Base-by-base conservation (phyloP, 768 basidiomycete genomes). In the Suillus subaureus region DNA sequence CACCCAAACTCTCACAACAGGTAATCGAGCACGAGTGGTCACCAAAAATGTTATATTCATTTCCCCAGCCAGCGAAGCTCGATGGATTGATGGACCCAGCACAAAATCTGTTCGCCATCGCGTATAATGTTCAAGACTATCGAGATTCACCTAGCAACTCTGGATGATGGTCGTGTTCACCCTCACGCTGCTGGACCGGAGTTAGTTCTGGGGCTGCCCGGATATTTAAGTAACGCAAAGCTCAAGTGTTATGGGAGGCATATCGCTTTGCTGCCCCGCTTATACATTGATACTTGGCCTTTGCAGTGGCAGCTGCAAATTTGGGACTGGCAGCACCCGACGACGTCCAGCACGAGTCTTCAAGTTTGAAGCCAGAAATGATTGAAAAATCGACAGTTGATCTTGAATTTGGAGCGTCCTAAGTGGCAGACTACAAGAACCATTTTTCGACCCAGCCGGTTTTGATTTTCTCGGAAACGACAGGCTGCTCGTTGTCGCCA, bases 261-360 rank as follows among this genome's bases (percentile, higher is more conserved):
- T 54, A 54, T 54, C 2, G 28, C 28, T 31, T 9, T 54, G 8
- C 12, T 7, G 23, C 51, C 7, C 8, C 0, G 4, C 16, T 18
- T 18, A 1, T 1, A 2, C 7, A 15, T 28, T 23, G 6, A 15
- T 0, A 23, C 2, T n/a, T n/a, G 21, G 23, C 4, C 1, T 2
- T 52, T 2, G 26, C 35, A 35, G 35, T 52, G 28, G 51, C 26
- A 52, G 28, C 26, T 52, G 16, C 28, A 31, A 6, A 54, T 31
- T 31, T 54, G 28, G 52, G 52, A 54, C 26, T 21, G 28, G 28
- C 52, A 54, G 8, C 28, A 54, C 28, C 26, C 49, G 23, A 49
- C 23, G 7, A 49, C 23, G 26, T 49, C 6, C 13, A 15, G 15
- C 23, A 23, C 26, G 49, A 49, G 49, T 49, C 6, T 26, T 49